Evolutionary conservation across 805 yeast genomes (phyloP).

Genomic region (Cephaloascus fragrans): DNA sequence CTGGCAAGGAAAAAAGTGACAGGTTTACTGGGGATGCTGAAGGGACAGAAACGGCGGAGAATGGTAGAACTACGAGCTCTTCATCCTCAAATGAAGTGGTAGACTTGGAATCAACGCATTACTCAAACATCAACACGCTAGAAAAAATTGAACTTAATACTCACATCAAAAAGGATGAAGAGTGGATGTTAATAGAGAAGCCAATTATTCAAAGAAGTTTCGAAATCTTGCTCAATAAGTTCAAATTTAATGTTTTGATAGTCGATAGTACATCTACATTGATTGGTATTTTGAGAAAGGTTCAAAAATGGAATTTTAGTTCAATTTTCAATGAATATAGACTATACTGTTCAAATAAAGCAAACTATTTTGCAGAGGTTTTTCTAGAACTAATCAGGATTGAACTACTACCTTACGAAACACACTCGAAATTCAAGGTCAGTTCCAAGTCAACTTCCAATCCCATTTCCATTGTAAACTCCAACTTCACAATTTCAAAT

Average conservation of each 20-base stretch:
- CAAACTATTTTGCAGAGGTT: slow-evolving; percentile 73
- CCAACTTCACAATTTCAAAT: too few relatives aligned
- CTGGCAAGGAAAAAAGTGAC: not conserved
- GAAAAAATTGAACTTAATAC: slow-evolving; percentile 16
- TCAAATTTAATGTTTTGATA: slow-evolving; percentile 58
- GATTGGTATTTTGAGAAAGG: slow-evolving; percentile 69
- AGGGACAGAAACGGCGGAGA: too few relatives aligned
- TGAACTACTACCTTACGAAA: slow-evolving; percentile 34
- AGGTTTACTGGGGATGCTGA: not conserved
- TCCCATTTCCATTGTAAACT: too few relatives aligned
- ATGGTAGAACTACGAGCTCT: not conserved
- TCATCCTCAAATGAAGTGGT: not conserved
- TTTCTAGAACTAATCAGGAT: slow-evolving; percentile 67
- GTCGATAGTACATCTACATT: slow-evolving; percentile 76
- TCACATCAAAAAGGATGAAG: slow-evolving; percentile 30
- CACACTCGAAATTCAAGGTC: too few relatives aligned
- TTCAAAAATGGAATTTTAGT: slow-evolving; percentile 84
- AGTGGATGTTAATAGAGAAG: slow-evolving; percentile 71
- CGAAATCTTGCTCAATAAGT: slow-evolving; percentile 51
- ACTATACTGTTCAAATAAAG: slow-evolving; percentile 59
- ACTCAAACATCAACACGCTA: not conserved
- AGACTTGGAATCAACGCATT: not conserved
- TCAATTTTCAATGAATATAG: slow-evolving; percentile 82
- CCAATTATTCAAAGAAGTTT: slow-evolving; percentile 57
- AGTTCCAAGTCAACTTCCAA: too few relatives aligned